Conservation (phyloP, 371 early-diverging fungal species). For the Mycotypha africana region DNA sequence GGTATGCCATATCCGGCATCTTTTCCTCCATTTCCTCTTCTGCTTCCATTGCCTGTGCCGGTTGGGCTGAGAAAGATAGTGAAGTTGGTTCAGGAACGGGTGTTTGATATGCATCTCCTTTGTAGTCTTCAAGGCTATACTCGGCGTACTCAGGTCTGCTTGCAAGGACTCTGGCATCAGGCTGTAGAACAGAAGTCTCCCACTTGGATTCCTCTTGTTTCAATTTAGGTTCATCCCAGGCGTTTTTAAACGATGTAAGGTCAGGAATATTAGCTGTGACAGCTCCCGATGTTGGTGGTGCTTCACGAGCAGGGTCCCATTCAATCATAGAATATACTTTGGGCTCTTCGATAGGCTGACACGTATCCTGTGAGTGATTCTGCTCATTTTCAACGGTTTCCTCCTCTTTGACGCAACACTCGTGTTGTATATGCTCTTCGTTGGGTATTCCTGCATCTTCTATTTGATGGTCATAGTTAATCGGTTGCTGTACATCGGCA, state of each 20-base stretch:
- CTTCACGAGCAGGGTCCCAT: slow-evolving; percentile 27
- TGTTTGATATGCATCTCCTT: background rate
- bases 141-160: slow-evolving; percentile 17
- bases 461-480: background rate
- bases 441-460: background rate
- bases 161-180: slow-evolving; percentile 18
- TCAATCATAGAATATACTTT: slow-evolving; percentile 19
- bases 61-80: background rate
- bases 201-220: slow-evolving; percentile 6
- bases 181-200: slow-evolving; percentile 20
- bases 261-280: slow-evolving; percentile 25
- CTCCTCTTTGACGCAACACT: background rate
- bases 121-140: slow-evolving; percentile 6
- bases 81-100: background rate
- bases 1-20: background rate
- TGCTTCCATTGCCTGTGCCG: background rate
- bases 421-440: background rate
- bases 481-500: no score
- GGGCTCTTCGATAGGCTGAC: background rate
- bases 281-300: slow-evolving; percentile 17
- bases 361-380: background rate
- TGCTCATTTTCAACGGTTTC: background rate
- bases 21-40: background rate
- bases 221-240: slow-evolving; percentile 19
- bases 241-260: slow-evolving; percentile 18